Percentiles rank a stretch among this genome's conserved stretches.
phyloP scores from a whole-genome alignment of 1,284 basidiomycete species.

The Cutaneotrichosporon sp. region DNA sequence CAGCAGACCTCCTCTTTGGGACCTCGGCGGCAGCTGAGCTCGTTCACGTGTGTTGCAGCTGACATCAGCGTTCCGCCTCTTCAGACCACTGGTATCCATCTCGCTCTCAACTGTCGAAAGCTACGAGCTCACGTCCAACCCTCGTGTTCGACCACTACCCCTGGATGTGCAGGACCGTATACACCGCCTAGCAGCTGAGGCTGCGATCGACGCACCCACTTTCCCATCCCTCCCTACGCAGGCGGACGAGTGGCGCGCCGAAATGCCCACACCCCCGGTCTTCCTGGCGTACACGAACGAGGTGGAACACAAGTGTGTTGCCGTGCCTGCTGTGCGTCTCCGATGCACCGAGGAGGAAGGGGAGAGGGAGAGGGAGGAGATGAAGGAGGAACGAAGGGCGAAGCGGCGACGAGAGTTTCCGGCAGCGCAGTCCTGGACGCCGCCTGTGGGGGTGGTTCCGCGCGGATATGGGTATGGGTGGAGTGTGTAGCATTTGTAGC shows the following conservation, averaged over 20 bases:
- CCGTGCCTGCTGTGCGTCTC: not conserved
- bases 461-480: not conserved
- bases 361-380: not conserved
- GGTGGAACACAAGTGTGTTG: not conserved
- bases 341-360: not conserved
- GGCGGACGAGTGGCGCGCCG: not conserved
- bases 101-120: conserved; percentile 24
- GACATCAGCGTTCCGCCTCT: conserved; percentile 36
- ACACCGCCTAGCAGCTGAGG: conserved; percentile 9
- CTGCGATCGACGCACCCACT: not conserved
- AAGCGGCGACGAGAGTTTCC: conserved; percentile 2
- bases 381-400: not conserved
- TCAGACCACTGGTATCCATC: conserved; percentile 32
- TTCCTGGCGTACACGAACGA: conserved; percentile 2
- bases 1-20: not conserved
- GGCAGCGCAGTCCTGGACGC: conserved; percentile 7
- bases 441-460: not conserved
- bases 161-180: not conserved
- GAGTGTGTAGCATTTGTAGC: not conserved
- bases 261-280: not conserved
- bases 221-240: not conserved
- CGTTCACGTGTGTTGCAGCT: not conserved
- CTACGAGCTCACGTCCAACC: conserved; percentile 26
- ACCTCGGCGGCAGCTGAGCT: too few relatives aligned
- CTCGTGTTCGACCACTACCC: conserved; percentile 14